Percentiles rank a stretch among this genome's conserved stretches.
Conservation (phyloP, 768 basidiomycete genomes). For the Crassisporium funariophilum region DNA sequence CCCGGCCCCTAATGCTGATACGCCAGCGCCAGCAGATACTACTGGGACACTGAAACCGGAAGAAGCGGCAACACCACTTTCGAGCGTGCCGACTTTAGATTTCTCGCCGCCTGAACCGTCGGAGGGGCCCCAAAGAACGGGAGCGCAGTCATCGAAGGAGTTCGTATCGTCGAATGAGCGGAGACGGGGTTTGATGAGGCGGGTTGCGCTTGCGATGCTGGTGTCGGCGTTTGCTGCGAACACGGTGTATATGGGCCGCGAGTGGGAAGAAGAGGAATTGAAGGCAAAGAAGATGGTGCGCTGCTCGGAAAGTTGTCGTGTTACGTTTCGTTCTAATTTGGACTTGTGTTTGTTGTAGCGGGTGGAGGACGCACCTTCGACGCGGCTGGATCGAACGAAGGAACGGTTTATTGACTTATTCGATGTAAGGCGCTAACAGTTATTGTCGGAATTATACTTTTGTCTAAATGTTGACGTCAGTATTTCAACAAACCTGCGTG, state of each 20-base stretch:
- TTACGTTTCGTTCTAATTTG: background rate
- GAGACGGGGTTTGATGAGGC: conserved; percentile 56
- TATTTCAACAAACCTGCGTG: conserved; percentile 93
- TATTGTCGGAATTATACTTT: background rate
- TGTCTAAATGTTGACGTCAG: conserved; percentile 37
- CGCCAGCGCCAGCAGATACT: conserved; percentile 17
- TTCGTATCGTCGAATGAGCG: conserved; percentile 80
- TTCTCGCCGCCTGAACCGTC: conserved; percentile 59
- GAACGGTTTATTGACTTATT: conserved; percentile 66
- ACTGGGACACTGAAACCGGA: background rate
- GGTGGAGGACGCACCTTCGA: conserved; percentile 58
- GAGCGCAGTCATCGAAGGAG: conserved; percentile 77
- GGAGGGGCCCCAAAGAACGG: conserved; percentile 55
- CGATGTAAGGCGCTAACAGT: conserved; percentile 51
- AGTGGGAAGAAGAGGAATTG: conserved; percentile 78
- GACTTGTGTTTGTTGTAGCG: conserved; percentile 37
- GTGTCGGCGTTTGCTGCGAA: conserved; percentile 58
- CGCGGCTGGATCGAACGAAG: conserved; percentile 66
- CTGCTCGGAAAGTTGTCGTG: conserved; percentile 12
- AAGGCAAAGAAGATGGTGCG: conserved; percentile 63
- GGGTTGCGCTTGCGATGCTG: conserved; percentile 56
- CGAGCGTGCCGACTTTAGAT: conserved; percentile 56
- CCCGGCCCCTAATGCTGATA: conserved; percentile 23
- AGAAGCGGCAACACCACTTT: conserved; percentile 7
- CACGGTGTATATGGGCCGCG: conserved; percentile 69